Evolutionary conservation across 2,329 filamentous ascomycete genomes (phyloP).

Genomic region (Orbilia quercus): DNA sequence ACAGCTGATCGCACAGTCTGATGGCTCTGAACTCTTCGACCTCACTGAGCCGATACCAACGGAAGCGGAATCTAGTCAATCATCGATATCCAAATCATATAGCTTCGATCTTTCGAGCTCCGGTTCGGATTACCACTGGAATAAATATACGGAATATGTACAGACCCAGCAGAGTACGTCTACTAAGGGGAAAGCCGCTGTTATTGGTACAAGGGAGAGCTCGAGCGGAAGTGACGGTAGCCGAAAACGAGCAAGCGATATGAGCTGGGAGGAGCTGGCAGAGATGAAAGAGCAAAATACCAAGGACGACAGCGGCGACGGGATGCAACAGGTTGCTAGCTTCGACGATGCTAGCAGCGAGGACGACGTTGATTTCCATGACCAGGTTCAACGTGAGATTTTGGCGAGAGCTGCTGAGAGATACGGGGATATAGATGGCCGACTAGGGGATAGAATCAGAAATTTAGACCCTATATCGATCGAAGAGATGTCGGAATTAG

Average conservation of each 20-base stretch:
- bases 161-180: conserved; percentile 27
- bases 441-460: conserved; percentile 42
- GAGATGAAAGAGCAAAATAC: conserved; percentile 44
- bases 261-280: conserved; percentile 51
- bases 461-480: conserved; percentile 38
- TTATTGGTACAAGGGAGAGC: conserved; percentile 37
- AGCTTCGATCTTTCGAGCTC: conserved; percentile 51
- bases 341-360: conserved; percentile 44
- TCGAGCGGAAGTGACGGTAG: conserved; percentile 52
- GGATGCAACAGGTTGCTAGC: conserved; percentile 23
- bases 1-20: background rate
- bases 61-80: background rate
- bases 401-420: conserved; percentile 39
- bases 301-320: conserved; percentile 47
- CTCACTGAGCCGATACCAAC: background rate
- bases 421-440: conserved; percentile 38
- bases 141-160: conserved; percentile 50
- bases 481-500: conserved; percentile 41
- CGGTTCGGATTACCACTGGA: conserved; percentile 53
- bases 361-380: conserved; percentile 57
- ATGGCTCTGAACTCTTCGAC: conserved; percentile 5
- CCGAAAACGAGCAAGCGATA: conserved; percentile 48
- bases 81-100: conserved; percentile 25
- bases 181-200: conserved; percentile 23
- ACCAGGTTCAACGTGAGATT: conserved; percentile 53